phyloP scores from a whole-genome alignment of 768 basidiomycete genomes.

The Infundibulicybe gibba region DNA sequence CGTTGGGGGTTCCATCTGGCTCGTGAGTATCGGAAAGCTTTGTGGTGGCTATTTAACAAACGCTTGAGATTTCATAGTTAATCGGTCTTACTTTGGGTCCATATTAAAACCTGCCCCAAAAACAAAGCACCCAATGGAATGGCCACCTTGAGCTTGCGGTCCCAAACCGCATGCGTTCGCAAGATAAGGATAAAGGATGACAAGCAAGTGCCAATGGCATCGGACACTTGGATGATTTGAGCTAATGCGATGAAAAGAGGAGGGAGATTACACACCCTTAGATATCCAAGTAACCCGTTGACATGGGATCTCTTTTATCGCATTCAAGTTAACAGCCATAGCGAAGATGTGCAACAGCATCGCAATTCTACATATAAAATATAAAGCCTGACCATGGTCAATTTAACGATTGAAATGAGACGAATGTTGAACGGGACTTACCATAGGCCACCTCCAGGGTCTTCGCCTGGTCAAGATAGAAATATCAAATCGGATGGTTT shows the following conservation, averaged over 20 bases:
- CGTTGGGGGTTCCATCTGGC: constrained; percentile 23
- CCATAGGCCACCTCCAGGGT: constrained; percentile 31
- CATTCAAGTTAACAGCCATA: constrained; percentile 27
- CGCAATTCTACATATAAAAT: constrained; percentile 25
- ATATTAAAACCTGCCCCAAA: constrained; percentile 24
- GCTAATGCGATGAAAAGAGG: background rate
- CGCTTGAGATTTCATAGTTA: background rate
- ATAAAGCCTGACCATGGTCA: constrained; percentile 18
- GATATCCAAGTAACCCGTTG: constrained; percentile 27
- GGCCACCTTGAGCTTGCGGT: constrained; percentile 19
- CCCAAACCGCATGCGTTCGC: constrained; percentile 30
- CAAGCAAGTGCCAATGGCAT: constrained; percentile 26
- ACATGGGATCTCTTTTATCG: constrained; percentile 27
- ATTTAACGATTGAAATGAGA: background rate
- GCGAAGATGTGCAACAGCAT: constrained; percentile 30
- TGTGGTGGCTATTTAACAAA: background rate
- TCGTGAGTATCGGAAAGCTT: constrained; percentile 28
- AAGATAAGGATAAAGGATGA: constrained; percentile 29
- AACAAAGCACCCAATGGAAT: constrained; percentile 16
- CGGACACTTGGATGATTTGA: constrained; percentile 17
- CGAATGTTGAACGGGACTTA: constrained; percentile 2
- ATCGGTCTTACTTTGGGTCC: constrained; percentile 25
- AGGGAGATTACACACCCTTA: constrained; percentile 17
- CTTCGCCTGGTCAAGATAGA: constrained; percentile 25
- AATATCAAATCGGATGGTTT: constrained; percentile 25